These are phyloP conservation scores for Inga leiocalycina DNA, from an alignment of 306 rosid genomes.

Conservation along the genomic window DNA sequence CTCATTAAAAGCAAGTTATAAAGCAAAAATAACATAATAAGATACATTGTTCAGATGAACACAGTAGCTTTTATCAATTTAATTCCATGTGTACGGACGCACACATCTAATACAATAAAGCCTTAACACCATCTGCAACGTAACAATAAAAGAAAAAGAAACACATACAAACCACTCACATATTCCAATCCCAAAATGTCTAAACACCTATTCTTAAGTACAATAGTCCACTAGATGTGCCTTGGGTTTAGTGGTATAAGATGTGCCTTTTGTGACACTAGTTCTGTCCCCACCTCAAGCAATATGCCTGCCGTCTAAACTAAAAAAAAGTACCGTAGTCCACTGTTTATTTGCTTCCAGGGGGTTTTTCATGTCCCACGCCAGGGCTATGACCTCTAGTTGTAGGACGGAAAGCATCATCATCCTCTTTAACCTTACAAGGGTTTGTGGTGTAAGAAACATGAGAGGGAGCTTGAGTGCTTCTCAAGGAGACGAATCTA, in stretches of 20 bases:
- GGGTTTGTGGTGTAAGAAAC: constrained; percentile 46
- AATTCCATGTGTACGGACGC: too few relatives aligned
- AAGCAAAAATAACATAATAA: too few relatives aligned
- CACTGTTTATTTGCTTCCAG: constrained; percentile 22
- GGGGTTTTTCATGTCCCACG: constrained; percentile 50
- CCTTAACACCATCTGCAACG: neutral
- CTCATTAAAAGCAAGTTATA: too few relatives aligned
- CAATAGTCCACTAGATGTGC: too few relatives aligned
- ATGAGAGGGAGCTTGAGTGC: constrained; percentile 51
- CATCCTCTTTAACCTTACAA: constrained; percentile 35
- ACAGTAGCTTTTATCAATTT: too few relatives aligned
- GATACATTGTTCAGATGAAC: too few relatives aligned
- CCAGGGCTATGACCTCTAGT: constrained; percentile 69
- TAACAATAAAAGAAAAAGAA: neutral
- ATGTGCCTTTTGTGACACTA: too few relatives aligned
- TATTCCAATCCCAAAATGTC: neutral
- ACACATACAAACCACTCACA: neutral
- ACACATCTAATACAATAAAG: too few relatives aligned
- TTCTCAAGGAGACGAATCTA: constrained; percentile 25
- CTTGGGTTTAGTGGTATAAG: too few relatives aligned
- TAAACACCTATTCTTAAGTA: neutral
- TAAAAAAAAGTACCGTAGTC: neutral
- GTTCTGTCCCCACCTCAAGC: too few relatives aligned
- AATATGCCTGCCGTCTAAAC: too few relatives aligned
- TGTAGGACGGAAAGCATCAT: constrained; percentile 69